Conservation (phyloP, 345 rosid species). For the Gynandropsis gynandra region DNA sequence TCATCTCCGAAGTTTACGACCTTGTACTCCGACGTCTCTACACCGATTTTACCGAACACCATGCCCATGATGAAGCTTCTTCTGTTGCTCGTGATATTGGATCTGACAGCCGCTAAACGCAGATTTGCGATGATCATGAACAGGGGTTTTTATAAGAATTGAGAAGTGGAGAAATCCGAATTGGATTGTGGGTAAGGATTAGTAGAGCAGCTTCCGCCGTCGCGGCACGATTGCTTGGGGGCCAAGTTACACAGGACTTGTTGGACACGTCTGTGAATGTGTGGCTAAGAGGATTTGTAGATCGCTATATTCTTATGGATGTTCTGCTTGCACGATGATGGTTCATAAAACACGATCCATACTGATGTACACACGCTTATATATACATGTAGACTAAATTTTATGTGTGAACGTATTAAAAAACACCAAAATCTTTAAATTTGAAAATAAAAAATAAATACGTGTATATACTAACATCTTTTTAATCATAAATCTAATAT, state of each 20-base stretch:
- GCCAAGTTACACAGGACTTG: neutral
- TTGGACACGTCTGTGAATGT: conserved; percentile 18
- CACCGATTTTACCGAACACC: conserved; percentile 63
- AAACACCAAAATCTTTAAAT: too few relatives aligned
- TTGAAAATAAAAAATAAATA: too few relatives aligned
- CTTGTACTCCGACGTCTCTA: conserved; percentile 65
- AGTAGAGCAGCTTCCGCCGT: neutral
- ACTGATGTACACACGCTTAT: too few relatives aligned
- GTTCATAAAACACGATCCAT: too few relatives aligned
- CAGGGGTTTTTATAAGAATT: neutral
- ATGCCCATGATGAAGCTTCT: conserved; percentile 48
- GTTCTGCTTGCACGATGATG: too few relatives aligned
- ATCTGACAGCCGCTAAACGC: too few relatives aligned
- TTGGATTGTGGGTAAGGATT: conserved; percentile 13
- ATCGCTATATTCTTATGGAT: too few relatives aligned
- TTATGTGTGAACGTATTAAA: too few relatives aligned
- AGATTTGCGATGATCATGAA: neutral
- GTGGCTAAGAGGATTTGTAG: neutral
- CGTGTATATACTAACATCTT: too few relatives aligned
- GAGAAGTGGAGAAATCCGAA: neutral
- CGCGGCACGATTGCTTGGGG: conserved; percentile 12
- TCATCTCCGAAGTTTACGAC: conserved; percentile 38
- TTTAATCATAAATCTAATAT: too few relatives aligned
- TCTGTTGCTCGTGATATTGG: too few relatives aligned
- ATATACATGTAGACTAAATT: too few relatives aligned